Percentiles rank a stretch among this genome's conserved stretches.
Evolutionary conservation across 2,329 filamentous ascomycete genomes (phyloP).

Genomic region (Neophaeococcomyces mojaviensis): DNA sequence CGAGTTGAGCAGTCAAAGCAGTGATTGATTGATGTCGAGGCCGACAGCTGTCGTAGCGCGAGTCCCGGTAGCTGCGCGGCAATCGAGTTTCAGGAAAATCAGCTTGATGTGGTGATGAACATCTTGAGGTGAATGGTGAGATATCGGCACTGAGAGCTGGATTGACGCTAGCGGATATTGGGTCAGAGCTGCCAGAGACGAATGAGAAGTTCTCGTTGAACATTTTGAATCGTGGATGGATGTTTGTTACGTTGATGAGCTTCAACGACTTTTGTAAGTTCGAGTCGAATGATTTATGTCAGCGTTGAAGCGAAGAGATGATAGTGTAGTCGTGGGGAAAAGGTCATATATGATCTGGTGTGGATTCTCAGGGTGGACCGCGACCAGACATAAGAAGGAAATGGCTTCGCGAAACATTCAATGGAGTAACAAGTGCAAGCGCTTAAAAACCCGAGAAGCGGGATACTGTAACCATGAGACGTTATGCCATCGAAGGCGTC

Average conservation of each 20-base stretch:
- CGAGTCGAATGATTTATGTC: conserved; percentile 1
- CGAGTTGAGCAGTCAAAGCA: conserved; percentile 19
- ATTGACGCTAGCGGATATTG: conserved; percentile 10
- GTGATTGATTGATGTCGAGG: conserved; percentile 19
- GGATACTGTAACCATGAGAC: conserved; percentile 5
- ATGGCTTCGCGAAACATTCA: conserved; percentile 2
- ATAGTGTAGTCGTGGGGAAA: not conserved
- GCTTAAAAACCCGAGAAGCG: conserved; percentile 1
- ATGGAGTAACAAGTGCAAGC: not conserved
- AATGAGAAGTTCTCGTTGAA: conserved; percentile 24
- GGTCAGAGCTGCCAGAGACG: conserved; percentile 12
- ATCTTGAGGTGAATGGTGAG: conserved; percentile 21
- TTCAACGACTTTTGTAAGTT: not conserved
- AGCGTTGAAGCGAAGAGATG: not conserved
- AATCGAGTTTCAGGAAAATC: conserved; percentile 8
- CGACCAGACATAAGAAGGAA: not conserved
- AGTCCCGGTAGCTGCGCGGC: conserved; percentile 13
- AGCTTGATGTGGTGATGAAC: conserved; percentile 15
- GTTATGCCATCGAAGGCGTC: conserved; percentile 1
- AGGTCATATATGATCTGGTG: conserved; percentile 3
- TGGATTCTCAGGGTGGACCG: not conserved
- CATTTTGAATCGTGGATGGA: conserved; percentile 13
- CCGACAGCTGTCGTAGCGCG: conserved; percentile 19
- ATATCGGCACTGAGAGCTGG: conserved; percentile 15
- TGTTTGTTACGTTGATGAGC: not conserved